phyloP scores from a whole-genome alignment of 1,284 basidiomycete genomes.

The Pisolithus thermaeus region DNA sequence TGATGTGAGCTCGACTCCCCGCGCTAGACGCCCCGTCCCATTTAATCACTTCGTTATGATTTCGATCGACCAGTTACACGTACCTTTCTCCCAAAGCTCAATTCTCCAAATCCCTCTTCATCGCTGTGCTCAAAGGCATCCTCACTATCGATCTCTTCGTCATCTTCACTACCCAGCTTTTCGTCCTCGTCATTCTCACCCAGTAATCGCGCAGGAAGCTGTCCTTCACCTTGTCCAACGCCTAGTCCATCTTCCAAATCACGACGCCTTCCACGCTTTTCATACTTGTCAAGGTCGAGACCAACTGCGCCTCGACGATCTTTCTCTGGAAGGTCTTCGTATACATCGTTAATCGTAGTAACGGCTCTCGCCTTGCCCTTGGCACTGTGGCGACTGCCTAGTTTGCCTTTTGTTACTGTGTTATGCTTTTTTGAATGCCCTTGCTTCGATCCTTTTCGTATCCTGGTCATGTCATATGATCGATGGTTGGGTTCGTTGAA shows the following conservation, averaged over 20 bases:
- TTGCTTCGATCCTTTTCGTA: background rate
- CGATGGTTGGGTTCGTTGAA: background rate
- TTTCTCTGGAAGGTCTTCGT: conserved; percentile 56
- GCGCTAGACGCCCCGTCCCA: background rate
- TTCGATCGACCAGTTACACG: conserved; percentile 30
- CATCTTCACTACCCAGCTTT: conserved; percentile 57
- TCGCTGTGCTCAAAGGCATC: conserved; percentile 80
- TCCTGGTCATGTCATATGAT: background rate
- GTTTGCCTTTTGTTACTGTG: background rate
- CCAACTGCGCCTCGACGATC: conserved; percentile 49
- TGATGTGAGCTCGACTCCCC: conserved; percentile 4
- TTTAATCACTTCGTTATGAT: conserved; percentile 5
- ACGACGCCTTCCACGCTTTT: conserved; percentile 35
- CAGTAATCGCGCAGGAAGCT: conserved; percentile 46
- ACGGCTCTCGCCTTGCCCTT: conserved; percentile 8
- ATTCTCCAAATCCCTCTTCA: conserved; percentile 72
- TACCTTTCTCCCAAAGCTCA: conserved; percentile 48
- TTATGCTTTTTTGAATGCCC: background rate
- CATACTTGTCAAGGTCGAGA: conserved; percentile 54
- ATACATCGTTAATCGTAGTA: conserved; percentile 41
- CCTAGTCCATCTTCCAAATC: conserved; percentile 36
- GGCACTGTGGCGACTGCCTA: background rate
- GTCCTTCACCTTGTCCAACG: conserved; percentile 32
- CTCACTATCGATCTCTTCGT: conserved; percentile 78
- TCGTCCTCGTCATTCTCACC: conserved; percentile 57